These are phyloP conservation scores for Cronartium ribicola DNA, from an alignment of 1,284 basidiomycete species.

Conservation along the genomic window DNA sequence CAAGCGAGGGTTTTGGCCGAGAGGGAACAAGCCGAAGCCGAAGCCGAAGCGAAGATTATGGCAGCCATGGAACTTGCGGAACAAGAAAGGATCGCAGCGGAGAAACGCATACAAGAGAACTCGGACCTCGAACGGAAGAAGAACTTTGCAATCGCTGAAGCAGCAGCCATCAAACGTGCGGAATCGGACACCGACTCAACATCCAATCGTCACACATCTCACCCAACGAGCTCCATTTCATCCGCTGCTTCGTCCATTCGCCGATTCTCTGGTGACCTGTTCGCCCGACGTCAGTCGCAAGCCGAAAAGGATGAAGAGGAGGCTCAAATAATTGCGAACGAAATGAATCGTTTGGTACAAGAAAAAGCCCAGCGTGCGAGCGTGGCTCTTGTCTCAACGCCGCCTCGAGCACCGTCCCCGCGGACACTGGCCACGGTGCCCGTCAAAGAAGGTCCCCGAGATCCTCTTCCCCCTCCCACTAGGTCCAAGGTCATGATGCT, in stretches of 20 bases:
- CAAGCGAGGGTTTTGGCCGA: background rate
- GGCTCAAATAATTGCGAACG: conserved; percentile 24
- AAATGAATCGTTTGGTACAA: conserved; percentile 23
- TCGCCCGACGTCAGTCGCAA: conserved; percentile 21
- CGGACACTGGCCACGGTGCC: background rate
- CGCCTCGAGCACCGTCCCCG: background rate
- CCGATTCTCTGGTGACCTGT: conserved; percentile 35
- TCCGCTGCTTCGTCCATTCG: conserved; percentile 14
- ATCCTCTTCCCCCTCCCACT: conserved; percentile 23
- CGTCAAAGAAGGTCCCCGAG: conserved; percentile 15
- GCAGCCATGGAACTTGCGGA: background rate
- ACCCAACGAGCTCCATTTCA: background rate
- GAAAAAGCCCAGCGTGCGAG: background rate
- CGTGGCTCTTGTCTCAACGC: background rate
- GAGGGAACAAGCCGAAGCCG: background rate
- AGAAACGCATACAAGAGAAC: background rate
- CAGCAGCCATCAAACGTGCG: background rate
- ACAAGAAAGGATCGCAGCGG: background rate
- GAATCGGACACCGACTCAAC: background rate
- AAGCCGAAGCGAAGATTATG: background rate
- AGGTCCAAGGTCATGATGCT: conserved; percentile 40
- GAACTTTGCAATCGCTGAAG: background rate
- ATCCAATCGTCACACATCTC: background rate
- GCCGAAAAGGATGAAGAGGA: conserved; percentile 15
- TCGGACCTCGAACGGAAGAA: background rate